Evolutionary conservation across 2,329 filamentous ascomycete genomes (phyloP).

Genomic region (Anthostomella pinea): DNA sequence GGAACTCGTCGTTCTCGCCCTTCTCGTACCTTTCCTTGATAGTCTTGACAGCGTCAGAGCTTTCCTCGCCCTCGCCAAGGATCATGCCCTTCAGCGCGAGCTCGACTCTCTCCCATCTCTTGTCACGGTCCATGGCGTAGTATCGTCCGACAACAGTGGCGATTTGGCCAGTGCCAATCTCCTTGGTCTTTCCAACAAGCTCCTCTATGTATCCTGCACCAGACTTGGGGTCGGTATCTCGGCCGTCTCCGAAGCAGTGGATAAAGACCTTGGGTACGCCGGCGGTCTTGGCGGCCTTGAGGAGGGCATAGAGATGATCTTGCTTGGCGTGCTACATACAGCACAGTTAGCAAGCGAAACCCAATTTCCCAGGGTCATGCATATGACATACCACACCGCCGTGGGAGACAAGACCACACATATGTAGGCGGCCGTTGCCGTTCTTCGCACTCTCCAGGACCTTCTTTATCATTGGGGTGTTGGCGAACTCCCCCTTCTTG

Average conservation of each 20-base stretch:
- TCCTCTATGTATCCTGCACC: conserved; percentile 84
- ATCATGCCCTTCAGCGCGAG: conserved; percentile 84
- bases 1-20: conserved; percentile 92
- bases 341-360: conserved; percentile 13
- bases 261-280: conserved; percentile 90
- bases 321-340: conserved; percentile 82
- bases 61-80: conserved; percentile 81
- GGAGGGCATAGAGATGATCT: conserved; percentile 82
- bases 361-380: neutral
- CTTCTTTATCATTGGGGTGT: conserved; percentile 72
- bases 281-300: conserved; percentile 86
- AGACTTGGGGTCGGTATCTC: conserved; percentile 97
- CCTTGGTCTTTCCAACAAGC: conserved; percentile 74
- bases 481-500: conserved; percentile 77
- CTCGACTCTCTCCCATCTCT: conserved; percentile 96
- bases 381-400: conserved; percentile 71
- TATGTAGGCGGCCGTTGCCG: conserved; percentile 87
- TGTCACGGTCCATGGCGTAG: conserved; percentile 99
- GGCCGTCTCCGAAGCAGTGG: conserved; percentile 98
- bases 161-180: conserved; percentile 82
- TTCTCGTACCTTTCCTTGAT: conserved; percentile 86
- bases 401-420: conserved; percentile 89
- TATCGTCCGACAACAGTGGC: conserved; percentile 94
- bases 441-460: conserved; percentile 78
- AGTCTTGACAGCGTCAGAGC: conserved; percentile 78